Percentiles rank a stretch among this genome's conserved stretches.
phyloP scores from a whole-genome alignment of 306 rosid species.

The Luffa aegyptiaca region DNA sequence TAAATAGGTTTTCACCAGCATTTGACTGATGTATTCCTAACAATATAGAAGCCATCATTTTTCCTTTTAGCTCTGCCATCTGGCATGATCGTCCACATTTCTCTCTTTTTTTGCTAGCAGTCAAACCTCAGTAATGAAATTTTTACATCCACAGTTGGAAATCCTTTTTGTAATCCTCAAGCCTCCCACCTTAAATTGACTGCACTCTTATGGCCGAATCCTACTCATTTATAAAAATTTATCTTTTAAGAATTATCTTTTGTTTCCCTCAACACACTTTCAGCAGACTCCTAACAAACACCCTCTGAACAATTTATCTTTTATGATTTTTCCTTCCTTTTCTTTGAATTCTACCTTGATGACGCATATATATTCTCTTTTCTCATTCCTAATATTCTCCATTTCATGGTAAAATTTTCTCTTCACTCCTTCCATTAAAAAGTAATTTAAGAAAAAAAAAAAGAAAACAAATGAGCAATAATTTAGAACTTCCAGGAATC shows the following conservation, averaged over 20 bases:
- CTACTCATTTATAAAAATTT: background rate
- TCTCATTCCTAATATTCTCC: background rate
- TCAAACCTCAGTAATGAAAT: background rate
- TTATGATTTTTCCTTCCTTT: background rate
- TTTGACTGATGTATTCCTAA: background rate
- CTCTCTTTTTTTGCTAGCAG: background rate
- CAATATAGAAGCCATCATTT: background rate
- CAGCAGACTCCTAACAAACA: background rate
- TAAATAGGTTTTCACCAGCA: background rate
- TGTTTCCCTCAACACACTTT: background rate
- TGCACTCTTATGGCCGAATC: background rate
- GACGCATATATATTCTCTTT: background rate
- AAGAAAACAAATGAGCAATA: background rate
- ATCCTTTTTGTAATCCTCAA: background rate
- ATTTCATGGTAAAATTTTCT: background rate
- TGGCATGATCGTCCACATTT: background rate
- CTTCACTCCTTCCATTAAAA: background rate
- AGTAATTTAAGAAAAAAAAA: background rate
- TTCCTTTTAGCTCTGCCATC: background rate
- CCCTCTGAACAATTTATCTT: background rate
- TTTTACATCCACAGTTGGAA: background rate
- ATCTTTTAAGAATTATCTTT: background rate
- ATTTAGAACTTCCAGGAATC: background rate
- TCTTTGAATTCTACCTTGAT: too few relatives aligned
- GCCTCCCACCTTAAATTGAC: background rate